Conservation (phyloP, 495 filamentous ascomycete species). For the Glonium stellatum region DNA sequence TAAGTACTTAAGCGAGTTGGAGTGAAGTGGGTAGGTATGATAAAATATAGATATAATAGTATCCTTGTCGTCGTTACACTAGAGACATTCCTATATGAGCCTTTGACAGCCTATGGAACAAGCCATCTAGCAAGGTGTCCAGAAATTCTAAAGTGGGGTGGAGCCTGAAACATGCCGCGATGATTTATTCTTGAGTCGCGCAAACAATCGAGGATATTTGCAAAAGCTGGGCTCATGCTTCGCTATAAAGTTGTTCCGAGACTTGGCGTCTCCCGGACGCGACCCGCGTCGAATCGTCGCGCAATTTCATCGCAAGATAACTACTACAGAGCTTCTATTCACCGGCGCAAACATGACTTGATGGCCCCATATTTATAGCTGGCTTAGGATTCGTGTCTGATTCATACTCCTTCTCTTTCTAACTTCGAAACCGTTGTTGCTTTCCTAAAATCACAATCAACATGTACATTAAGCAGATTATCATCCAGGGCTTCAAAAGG, state of each 20-base stretch:
- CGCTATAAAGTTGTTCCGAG: background rate
- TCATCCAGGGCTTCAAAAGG: constrained; percentile 99
- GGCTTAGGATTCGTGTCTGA: background rate
- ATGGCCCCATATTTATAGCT: background rate
- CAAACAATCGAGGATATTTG: no score
- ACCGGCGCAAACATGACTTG: background rate
- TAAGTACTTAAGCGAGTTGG: no score
- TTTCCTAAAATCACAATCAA: constrained; percentile 7
- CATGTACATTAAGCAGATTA: constrained; percentile 99
- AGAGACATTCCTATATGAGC: no score
- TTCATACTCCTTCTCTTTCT: background rate
- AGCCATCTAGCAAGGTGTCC: no score
- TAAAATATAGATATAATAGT: no score
- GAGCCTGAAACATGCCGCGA: no score
- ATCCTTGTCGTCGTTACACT: no score
- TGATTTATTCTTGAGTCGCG: no score
- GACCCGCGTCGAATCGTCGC: background rate
- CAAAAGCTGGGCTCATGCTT: no score
- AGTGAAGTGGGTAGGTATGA: no score
- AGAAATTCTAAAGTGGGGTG: no score
- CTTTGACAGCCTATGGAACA: no score
- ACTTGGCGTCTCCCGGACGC: background rate
- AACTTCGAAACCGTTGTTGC: background rate
- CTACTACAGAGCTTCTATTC: background rate
- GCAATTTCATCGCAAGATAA: background rate